phyloP scores from a whole-genome alignment of 306 rosid genomes.

The Malus sieversii region DNA sequence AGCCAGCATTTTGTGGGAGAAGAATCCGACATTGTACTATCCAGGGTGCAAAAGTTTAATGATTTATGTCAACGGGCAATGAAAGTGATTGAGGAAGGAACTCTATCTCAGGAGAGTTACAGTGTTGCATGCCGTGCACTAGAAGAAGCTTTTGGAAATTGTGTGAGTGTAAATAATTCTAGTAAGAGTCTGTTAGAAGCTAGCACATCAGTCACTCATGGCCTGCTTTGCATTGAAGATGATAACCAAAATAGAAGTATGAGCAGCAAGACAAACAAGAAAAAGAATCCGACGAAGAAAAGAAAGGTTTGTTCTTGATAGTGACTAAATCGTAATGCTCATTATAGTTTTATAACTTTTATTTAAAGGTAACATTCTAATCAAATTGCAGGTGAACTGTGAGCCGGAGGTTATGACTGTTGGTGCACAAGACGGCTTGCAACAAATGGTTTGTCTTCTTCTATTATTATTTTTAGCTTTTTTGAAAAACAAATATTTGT shows the following conservation, averaged over 20 bases:
- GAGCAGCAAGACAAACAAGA: conserved; percentile 69
- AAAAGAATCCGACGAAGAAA: conserved; percentile 85
- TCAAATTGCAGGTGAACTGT: conserved; percentile 54
- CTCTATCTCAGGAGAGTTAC: conserved; percentile 83
- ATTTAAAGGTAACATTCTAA: conserved; percentile 18
- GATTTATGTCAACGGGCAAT: conserved; percentile 71
- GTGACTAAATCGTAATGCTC: conserved; percentile 1
- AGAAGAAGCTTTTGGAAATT: conserved; percentile 60
- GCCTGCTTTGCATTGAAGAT: conserved; percentile 62
- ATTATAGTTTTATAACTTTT: background rate
- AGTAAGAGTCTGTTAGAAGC: conserved; percentile 60
- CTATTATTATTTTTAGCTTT: conserved; percentile 9
- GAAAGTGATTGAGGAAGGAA: conserved; percentile 77
- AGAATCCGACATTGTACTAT: conserved; percentile 46
- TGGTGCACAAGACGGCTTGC: conserved; percentile 83
- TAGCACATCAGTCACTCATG: conserved; percentile 65
- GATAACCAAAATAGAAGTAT: conserved; percentile 71
- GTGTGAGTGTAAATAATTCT: conserved; percentile 55
- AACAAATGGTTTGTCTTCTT: conserved; percentile 78
- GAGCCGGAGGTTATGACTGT: conserved; percentile 71
- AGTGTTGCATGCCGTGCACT: conserved; percentile 63
- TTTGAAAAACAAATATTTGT: background rate
- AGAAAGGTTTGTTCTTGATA: conserved; percentile 59
- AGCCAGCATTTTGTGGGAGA: conserved; percentile 50
- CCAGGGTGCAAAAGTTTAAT: conserved; percentile 73